Evolutionary conservation across 441 rosid species (phyloP).

Genomic region (Heliophila coronopifolia): DNA sequence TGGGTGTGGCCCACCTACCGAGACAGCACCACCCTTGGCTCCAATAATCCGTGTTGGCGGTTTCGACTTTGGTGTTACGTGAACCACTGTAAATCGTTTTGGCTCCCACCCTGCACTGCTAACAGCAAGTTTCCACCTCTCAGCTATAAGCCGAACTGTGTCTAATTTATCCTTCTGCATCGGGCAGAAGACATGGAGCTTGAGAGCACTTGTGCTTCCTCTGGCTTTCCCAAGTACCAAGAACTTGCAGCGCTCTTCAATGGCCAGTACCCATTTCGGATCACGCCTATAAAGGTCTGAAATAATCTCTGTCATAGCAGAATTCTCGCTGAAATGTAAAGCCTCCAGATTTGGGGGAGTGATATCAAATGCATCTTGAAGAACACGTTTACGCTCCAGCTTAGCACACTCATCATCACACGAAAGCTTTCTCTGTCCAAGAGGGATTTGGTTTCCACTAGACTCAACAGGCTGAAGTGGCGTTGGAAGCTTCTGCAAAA

Average conservation of each 20-base stretch:
- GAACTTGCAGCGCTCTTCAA: slow-evolving; percentile 93
- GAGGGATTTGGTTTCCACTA: slow-evolving; percentile 52
- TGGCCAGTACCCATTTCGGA: slow-evolving; percentile 82
- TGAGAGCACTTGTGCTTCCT: slow-evolving; percentile 51
- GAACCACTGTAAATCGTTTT: slow-evolving; percentile 75
- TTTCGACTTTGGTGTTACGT: slow-evolving; percentile 72
- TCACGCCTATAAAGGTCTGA: slow-evolving; percentile 83
- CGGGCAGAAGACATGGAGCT: slow-evolving; percentile 91
- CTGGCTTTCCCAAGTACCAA: slow-evolving; percentile 81
- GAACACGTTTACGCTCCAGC: slow-evolving; percentile 82
- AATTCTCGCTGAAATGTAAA: slow-evolving; percentile 85
- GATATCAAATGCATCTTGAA: slow-evolving; percentile 95
- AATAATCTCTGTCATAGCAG: slow-evolving; percentile 61
- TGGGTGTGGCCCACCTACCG: slow-evolving; percentile 42
- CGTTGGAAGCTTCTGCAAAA: slow-evolving; percentile 62
- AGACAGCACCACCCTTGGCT: slow-evolving; percentile 47
- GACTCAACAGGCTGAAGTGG: slow-evolving; percentile 75
- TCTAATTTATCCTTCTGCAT: slow-evolving; percentile 95
- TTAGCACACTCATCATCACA: slow-evolving; percentile 92
- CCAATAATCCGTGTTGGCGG: slow-evolving; percentile 75
- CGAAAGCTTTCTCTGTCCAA: slow-evolving; percentile 83
- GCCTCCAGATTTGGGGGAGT: slow-evolving; percentile 69
- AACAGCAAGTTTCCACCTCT: slow-evolving; percentile 89
- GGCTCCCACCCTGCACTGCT: slow-evolving; percentile 94
- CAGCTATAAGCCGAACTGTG: slow-evolving; percentile 74